Base-by-base conservation (phyloP, 345 rosid species). In the Lumnitzera littorea region DNA sequence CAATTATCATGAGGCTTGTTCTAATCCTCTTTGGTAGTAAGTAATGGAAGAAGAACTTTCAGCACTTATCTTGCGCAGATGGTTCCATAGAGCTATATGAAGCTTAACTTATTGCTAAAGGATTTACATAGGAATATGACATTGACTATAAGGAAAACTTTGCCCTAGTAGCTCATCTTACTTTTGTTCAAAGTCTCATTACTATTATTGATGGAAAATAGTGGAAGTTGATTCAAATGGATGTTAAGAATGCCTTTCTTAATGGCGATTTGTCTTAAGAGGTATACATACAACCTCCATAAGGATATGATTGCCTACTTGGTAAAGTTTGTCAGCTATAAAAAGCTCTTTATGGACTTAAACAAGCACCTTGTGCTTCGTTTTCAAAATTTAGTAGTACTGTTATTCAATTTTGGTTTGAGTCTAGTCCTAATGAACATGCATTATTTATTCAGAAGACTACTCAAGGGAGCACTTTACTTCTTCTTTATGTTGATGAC, bases 401-500 rank as follows among this genome's bases (percentile, higher is more conserved):
- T 16, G 7, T 48, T 12, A 2, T n/a, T 8, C 27, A 23, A 20
- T 51, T 20, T 15, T 31, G 3, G 36, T 55, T 61, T 20, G 2
- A 5, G 0, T 36, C 29, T 5, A 51, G 51, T 46, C 13, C 50
- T 6, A 13, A 52, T 41, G 65, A 52, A 6, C 23, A 15, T 20
- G 15, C 57, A 3, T 15, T 36, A 5, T 62, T 62, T 41, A 0
- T 43, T 14, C 13, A 4, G 2, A 2, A 16, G 11, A 29, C 50
- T 13, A 11, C 53, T 16, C 1, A 6, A 3, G 20, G 50, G 6
- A 11, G 2, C 15, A 55, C 16, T 41, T 41, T n/a, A 0, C 36
- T 15, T 13, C 36, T 36, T 1, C 50, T 58, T 3, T 64, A 64
- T 63, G 67, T 68, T 5, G 62, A 68, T 68, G 67, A 56, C 50